Percentiles rank a stretch among this genome's conserved stretches.
Evolutionary conservation across 2,329 filamentous ascomycete genomes (phyloP).

Genomic region (Colletotrichum sp.): DNA sequence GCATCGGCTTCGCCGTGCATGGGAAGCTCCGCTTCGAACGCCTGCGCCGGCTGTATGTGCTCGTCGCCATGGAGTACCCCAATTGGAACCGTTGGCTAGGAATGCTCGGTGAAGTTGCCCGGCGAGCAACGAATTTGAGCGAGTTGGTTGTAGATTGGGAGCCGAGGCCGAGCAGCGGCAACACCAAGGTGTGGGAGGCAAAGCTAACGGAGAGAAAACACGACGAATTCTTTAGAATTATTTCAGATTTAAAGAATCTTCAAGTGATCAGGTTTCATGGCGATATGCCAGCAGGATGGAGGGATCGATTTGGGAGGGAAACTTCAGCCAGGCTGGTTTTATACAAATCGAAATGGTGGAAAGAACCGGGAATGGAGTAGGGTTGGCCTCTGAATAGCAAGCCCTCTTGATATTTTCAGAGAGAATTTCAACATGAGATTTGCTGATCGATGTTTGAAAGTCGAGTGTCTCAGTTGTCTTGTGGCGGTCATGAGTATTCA

Average conservation of each 20-base stretch:
- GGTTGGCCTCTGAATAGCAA: background rate
- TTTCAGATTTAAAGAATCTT: background rate
- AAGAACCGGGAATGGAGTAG: constrained; percentile 13
- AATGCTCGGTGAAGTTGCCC: constrained; percentile 28
- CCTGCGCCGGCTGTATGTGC: constrained; percentile 28
- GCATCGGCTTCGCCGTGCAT: constrained; percentile 33
- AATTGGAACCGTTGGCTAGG: constrained; percentile 36
- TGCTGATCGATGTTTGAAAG: background rate
- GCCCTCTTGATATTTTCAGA: background rate
- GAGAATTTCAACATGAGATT: background rate
- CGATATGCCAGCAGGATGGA: constrained; percentile 1
- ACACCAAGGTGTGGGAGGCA: background rate
- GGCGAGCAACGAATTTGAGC: constrained; percentile 18
- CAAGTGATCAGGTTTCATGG: constrained; percentile 6
- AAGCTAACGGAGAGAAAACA: constrained; percentile 11
- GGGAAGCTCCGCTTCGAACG: constrained; percentile 31
- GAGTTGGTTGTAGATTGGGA: constrained; percentile 34
- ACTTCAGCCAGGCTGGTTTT: background rate
- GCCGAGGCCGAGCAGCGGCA: constrained; percentile 21
- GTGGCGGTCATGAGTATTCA: background rate
- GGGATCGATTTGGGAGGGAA: constrained; percentile 3
- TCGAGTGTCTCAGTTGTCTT: background rate
- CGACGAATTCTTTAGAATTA: background rate
- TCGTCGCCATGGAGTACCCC: constrained; percentile 30
- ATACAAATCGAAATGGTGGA: constrained; percentile 12